Conservation (phyloP, 1,284 basidiomycete genomes). For the Marasmius fiardii region DNA sequence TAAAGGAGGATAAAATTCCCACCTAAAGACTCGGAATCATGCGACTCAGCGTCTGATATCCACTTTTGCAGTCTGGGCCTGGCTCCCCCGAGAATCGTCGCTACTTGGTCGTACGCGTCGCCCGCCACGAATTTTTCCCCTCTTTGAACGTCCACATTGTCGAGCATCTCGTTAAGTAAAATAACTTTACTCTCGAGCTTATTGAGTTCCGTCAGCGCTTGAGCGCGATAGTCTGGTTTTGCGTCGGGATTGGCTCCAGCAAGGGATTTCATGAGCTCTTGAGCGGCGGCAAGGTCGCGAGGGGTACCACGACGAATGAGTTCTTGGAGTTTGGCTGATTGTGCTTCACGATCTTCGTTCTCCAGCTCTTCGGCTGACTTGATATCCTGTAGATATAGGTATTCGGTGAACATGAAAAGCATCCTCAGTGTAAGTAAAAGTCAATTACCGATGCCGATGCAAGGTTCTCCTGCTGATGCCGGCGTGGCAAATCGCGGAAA, state of each 20-base stretch:
- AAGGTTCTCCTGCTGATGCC: conserved; percentile 28
- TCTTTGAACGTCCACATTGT: conserved; percentile 75
- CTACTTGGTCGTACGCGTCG: conserved; percentile 97
- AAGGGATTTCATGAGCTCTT: conserved; percentile 96
- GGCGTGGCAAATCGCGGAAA: conserved; percentile 67
- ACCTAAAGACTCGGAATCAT: conserved; percentile 87
- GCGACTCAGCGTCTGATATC: conserved; percentile 89
- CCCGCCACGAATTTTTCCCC: conserved; percentile 81
- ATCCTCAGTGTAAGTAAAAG: not conserved
- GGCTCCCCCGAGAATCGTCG: conserved; percentile 77
- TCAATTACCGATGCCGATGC: conserved; percentile 48
- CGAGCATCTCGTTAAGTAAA: conserved; percentile 93
- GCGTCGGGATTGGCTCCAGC: conserved; percentile 95
- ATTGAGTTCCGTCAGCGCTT: conserved; percentile 88
- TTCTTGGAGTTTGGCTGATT: conserved; percentile 97
- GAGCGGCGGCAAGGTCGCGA: conserved; percentile 91
- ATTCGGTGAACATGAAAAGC: conserved; percentile 11
- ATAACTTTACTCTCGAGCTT: conserved; percentile 95
- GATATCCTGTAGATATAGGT: conserved; percentile 54
- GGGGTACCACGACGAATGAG: conserved; percentile 95
- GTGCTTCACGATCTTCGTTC: conserved; percentile 91
- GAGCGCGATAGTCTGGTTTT: conserved; percentile 89
- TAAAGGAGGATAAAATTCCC: conserved; percentile 20
- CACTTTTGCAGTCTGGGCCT: conserved; percentile 97
- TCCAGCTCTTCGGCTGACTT: conserved; percentile 97